Evolutionary conservation across 2,329 filamentous ascomycete species (phyloP).

Genomic region (Pyrenochaeta sp.): DNA sequence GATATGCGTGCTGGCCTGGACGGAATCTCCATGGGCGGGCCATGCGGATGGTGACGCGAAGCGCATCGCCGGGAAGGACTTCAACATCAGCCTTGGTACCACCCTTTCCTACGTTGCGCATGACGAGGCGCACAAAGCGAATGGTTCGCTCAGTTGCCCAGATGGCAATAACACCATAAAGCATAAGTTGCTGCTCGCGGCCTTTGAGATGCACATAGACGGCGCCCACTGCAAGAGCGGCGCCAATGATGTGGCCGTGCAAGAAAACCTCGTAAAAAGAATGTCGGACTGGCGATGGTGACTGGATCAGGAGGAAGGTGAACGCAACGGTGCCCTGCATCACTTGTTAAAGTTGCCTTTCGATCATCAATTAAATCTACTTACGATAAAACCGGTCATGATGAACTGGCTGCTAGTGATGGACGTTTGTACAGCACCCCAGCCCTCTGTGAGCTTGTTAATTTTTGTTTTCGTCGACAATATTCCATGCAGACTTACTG

Average conservation of each 20-base stretch:
- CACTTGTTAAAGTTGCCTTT: slow-evolving; percentile 64
- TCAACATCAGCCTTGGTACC: slow-evolving; percentile 76
- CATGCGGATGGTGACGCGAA: slow-evolving; percentile 76
- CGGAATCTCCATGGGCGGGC: slow-evolving; percentile 79
- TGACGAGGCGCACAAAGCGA: slow-evolving; percentile 68
- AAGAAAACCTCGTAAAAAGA: slow-evolving; percentile 84
- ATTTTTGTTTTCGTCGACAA: background rate
- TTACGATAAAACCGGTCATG: slow-evolving; percentile 70
- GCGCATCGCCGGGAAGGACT: slow-evolving; percentile 77
- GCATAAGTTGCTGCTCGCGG: slow-evolving; percentile 66
- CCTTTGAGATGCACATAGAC: slow-evolving; percentile 71
- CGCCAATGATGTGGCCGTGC: slow-evolving; percentile 72
- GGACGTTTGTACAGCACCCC: slow-evolving; percentile 55
- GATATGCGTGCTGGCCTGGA: slow-evolving; percentile 79
- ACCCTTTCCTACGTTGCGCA: slow-evolving; percentile 71
- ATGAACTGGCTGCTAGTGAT: slow-evolving; percentile 59
- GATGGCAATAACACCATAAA: slow-evolving; percentile 69
- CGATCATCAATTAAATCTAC: slow-evolving; percentile 61
- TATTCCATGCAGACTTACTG: slow-evolving; percentile 29
- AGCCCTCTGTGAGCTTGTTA: slow-evolving; percentile 54
- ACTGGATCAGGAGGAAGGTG: slow-evolving; percentile 71
- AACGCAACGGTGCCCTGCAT: slow-evolving; percentile 66
- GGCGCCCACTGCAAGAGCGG: slow-evolving; percentile 66
- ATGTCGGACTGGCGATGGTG: slow-evolving; percentile 74
- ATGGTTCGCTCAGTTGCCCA: slow-evolving; percentile 72